These are phyloP conservation scores for Microbotryum intermedium DNA, from an alignment of 1,284 basidiomycete species.

Conservation along the genomic window DNA sequence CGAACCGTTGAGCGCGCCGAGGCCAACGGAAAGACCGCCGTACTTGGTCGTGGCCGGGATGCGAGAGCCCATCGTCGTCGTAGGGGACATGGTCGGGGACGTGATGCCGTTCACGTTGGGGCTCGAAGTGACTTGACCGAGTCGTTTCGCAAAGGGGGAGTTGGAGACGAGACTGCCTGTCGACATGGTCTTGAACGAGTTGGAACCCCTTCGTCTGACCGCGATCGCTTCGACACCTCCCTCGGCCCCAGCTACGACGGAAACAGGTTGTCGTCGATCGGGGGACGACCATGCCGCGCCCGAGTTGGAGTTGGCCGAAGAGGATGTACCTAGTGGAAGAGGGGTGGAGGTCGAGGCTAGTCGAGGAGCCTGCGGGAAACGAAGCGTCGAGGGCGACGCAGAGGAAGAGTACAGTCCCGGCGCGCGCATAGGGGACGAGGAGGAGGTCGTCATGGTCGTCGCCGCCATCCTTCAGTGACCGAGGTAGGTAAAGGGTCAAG, in stretches of 20 bases:
- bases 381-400: too few relatives aligned
- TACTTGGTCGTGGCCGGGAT: constrained; percentile 5
- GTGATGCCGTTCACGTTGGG: background rate
- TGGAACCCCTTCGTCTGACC: constrained; percentile 13
- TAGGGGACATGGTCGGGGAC: background rate
- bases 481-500: too few relatives aligned
- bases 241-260: constrained; percentile 12
- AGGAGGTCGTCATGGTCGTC: too few relatives aligned
- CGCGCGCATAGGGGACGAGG: too few relatives aligned
- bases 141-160: constrained; percentile 17
- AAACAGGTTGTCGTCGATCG: background rate
- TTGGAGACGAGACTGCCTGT: constrained; percentile 25
- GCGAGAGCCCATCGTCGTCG: background rate
- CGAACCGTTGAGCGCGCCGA: background rate
- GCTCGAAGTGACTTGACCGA: background rate
- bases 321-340: too few relatives aligned
- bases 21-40: too few relatives aligned
- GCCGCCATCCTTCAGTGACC: too few relatives aligned
- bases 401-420: too few relatives aligned
- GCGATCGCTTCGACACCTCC: constrained; percentile 24
- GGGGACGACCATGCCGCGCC: background rate
- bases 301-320: too few relatives aligned
- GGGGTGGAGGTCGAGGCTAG: too few relatives aligned
- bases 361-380: too few relatives aligned
- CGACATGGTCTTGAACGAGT: constrained; percentile 28